Percentiles rank a stretch among this genome's conserved stretches.
phyloP scores from a whole-genome alignment of 2,329 filamentous ascomycete species.

The Penicillium nordicum region DNA sequence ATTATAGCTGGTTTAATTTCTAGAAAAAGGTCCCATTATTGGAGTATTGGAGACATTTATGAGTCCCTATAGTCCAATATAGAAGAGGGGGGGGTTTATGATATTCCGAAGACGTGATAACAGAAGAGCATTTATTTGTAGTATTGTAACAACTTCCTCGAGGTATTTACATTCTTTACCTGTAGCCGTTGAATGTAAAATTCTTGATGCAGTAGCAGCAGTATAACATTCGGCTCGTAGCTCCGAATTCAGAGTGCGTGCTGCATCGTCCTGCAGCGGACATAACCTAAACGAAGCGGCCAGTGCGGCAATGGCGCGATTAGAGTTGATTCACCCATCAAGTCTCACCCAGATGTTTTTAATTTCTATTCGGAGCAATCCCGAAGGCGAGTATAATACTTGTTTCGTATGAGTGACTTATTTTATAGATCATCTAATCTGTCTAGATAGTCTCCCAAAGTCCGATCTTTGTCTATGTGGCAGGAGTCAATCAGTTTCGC shows the following conservation, averaged over 20 bases:
- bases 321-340: neutral
- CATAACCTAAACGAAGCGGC: neutral
- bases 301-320: neutral
- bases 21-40: neutral
- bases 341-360: neutral
- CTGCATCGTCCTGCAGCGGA: neutral
- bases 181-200: neutral
- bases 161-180: neutral
- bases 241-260: neutral
- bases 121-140: neutral
- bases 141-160: neutral
- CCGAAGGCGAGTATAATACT: neutral
- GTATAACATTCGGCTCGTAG: neutral
- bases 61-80: neutral
- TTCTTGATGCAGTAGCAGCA: neutral
- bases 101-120: neutral
- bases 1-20: neutral
- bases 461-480: too few relatives aligned
- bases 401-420: neutral
- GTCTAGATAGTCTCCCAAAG: neutral
- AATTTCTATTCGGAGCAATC: neutral
- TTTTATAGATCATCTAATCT: neutral
- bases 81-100: neutral
- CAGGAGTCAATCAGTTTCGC: fast-evolving
- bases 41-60: neutral